phyloP scores from a whole-genome alignment of 2,329 filamentous ascomycete genomes.

The Cadophora malorum region DNA sequence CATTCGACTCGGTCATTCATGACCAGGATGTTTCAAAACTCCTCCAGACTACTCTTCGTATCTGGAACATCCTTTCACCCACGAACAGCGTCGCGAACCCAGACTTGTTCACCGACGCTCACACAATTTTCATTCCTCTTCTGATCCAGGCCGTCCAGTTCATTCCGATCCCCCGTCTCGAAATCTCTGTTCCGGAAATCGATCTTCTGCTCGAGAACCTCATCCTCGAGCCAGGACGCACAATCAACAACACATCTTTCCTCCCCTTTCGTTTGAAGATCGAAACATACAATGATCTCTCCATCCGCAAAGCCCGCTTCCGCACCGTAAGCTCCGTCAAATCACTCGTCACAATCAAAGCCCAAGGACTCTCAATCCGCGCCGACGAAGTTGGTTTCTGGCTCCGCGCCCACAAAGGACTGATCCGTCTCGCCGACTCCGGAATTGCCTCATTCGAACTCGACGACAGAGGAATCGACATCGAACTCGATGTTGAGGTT shows the following conservation, averaged over 20 bases:
- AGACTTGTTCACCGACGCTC: constrained; percentile 75
- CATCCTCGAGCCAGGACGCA: constrained; percentile 85
- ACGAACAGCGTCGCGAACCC: constrained; percentile 67
- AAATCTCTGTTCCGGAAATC: constrained; percentile 81
- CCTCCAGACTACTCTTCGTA: constrained; percentile 67
- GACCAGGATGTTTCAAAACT: constrained; percentile 78
- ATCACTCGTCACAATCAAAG: constrained; percentile 76
- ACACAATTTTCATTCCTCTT: constrained; percentile 82
- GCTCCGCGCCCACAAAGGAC: constrained; percentile 77
- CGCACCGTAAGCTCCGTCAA: constrained; percentile 67
- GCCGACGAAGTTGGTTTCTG: constrained; percentile 92
- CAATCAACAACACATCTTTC: constrained; percentile 86
- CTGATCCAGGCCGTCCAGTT: constrained; percentile 81
- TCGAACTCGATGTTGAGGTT: constrained; percentile 84
- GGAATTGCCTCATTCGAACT: constrained; percentile 87
- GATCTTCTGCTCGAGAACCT: constrained; percentile 91
- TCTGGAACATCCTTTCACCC: constrained; percentile 74
- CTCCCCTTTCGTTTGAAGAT: constrained; percentile 83
- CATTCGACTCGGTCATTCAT: constrained; percentile 70
- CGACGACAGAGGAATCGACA: constrained; percentile 85
- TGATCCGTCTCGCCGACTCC: constrained; percentile 78
- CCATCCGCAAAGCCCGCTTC: constrained; percentile 80
- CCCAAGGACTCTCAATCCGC: constrained; percentile 82
- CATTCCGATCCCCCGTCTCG: constrained; percentile 88
- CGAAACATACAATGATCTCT: constrained; percentile 84